Evolutionary conservation across 352 stramenopile genomes (phyloP).

Genomic region (Phytopythium kandeliae): DNA sequence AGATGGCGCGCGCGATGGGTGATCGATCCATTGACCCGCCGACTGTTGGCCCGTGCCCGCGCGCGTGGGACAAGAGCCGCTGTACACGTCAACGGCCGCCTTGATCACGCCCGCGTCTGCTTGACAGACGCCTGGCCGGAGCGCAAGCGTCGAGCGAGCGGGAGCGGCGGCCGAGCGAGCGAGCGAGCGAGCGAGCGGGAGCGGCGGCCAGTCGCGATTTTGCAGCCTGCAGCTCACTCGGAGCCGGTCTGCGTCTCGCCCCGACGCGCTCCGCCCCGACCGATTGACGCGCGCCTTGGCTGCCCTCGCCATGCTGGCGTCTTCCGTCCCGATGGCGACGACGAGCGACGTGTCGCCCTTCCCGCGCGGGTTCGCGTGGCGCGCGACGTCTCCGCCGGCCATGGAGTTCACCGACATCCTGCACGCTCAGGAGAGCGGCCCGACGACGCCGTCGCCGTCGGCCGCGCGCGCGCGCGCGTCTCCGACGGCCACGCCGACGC

Average conservation of each 20-base stretch:
- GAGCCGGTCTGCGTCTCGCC: background rate
- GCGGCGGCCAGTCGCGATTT: constrained; percentile 5
- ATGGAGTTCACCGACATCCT: constrained; percentile 3
- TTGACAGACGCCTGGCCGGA: too few relatives aligned
- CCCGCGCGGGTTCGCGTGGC: constrained; percentile 2
- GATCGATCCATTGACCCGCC: background rate
- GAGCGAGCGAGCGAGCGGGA: background rate
- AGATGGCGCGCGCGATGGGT: background rate
- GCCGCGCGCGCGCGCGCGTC: constrained; percentile 2
- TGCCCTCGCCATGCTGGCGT: background rate
- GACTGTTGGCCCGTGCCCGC: background rate
- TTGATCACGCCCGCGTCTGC: constrained; percentile 1
- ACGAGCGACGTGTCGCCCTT: constrained; percentile 2
- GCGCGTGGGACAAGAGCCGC: constrained; percentile 1
- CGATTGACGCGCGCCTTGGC: background rate
- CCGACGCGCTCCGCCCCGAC: too few relatives aligned
- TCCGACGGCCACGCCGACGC: constrained; percentile 9
- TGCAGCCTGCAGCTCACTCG: background rate
- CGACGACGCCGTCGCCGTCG: constrained; percentile 10
- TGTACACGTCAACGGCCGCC: constrained; percentile 5
- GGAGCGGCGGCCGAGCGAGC: background rate
- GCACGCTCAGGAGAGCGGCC: background rate
- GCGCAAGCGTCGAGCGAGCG: background rate
- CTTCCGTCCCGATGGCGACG: background rate
- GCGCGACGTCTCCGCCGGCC: constrained; percentile 1